Evolutionary conservation across 257 asterid genomes (phyloP).

Genomic region (Capsicum baccatum): DNA sequence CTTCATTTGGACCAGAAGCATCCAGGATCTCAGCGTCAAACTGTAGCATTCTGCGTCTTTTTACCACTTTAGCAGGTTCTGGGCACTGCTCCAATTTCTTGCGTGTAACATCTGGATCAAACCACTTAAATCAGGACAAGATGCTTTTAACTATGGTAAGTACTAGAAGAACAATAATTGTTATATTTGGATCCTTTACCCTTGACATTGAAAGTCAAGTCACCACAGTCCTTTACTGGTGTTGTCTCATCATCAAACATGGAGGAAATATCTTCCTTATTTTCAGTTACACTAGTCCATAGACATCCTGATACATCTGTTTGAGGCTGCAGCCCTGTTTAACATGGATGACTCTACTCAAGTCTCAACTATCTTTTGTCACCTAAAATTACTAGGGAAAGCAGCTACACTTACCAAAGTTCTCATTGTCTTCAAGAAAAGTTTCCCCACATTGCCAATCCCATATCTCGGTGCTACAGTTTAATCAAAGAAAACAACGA

Average conservation of each 20-base stretch:
- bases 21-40: conserved; percentile 59
- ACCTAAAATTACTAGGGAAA: background rate
- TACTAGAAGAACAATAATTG: background rate
- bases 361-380: background rate
- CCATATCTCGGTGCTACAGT: conserved; percentile 33
- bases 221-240: conserved; percentile 41
- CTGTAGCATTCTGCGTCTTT: conserved; percentile 71
- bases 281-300: conserved; percentile 31
- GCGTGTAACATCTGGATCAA: conserved; percentile 41
- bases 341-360: background rate
- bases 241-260: conserved; percentile 34
- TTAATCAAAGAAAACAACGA: conserved; percentile 18
- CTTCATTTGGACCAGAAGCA: conserved; percentile 45
- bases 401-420: conserved; percentile 24
- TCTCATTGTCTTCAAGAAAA: conserved; percentile 30
- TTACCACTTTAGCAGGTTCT: conserved; percentile 57
- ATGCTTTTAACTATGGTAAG: background rate
- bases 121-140: background rate
- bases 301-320: conserved; percentile 33
- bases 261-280: conserved; percentile 32
- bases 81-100: conserved; percentile 46
- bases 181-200: conserved; percentile 30
- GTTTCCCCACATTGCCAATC: conserved; percentile 35
- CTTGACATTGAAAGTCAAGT: conserved; percentile 29
- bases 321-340: conserved; percentile 7